Conservation (phyloP, 179 eudicot species). For the Spinacia oleracea region DNA sequence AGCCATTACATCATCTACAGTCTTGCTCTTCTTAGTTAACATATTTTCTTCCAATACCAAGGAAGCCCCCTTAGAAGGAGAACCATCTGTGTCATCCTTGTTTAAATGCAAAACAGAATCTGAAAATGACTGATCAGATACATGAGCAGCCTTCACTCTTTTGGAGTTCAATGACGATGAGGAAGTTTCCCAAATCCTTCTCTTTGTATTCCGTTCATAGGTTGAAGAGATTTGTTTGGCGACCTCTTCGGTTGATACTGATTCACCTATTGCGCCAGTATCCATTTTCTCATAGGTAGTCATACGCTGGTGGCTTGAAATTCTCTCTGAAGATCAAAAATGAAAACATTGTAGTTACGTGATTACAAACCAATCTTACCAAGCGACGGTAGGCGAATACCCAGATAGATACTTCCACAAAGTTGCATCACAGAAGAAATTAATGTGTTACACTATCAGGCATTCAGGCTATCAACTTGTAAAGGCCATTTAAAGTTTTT, state of each 20-base stretch:
- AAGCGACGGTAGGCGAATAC: not conserved
- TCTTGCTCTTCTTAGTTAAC: slow-evolving; percentile 22
- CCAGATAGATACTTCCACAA: not conserved
- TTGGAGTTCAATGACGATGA: slow-evolving; percentile 72
- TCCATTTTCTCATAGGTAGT: slow-evolving; percentile 27
- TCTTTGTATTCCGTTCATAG: slow-evolving; percentile 44
- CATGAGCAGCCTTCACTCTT: slow-evolving; percentile 76
- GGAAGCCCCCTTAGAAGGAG: slow-evolving; percentile 30
- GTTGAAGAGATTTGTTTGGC: slow-evolving; percentile 37
- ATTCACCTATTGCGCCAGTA: slow-evolving; percentile 28
- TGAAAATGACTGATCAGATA: slow-evolving; percentile 34
- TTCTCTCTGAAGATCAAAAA: slow-evolving; percentile 11
- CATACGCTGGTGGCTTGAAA: slow-evolving; percentile 30
- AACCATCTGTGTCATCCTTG: slow-evolving; percentile 29
- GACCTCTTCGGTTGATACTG: slow-evolving; percentile 27
- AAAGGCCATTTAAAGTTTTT: not conserved
- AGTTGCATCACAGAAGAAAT: slow-evolving; percentile 3
- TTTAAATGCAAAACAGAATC: slow-evolving; percentile 35
- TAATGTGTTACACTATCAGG: not conserved
- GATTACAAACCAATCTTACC: not conserved
- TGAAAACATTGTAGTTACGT: not conserved
- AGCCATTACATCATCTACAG: slow-evolving; percentile 29
- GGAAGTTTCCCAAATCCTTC: slow-evolving; percentile 70
- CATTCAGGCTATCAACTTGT: not conserved
- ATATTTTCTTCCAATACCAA: slow-evolving; percentile 25